Conservation (phyloP, 2,329 filamentous ascomycete species). For the Colletotrichum sojae region DNA sequence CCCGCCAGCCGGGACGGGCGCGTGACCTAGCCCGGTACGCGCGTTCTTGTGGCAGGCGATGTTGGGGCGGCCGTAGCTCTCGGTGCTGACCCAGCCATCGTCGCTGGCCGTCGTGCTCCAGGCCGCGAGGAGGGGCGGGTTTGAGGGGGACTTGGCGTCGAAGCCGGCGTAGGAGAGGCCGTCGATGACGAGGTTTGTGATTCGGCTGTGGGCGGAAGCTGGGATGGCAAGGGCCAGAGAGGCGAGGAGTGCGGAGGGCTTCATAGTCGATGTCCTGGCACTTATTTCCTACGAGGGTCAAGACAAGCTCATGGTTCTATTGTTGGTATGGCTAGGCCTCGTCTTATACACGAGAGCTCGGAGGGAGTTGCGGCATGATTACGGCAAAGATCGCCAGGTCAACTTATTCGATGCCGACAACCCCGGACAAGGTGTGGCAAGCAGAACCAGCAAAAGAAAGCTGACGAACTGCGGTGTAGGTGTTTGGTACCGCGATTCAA, state of each 20-base stretch:
- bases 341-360: constrained; percentile 6
- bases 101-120: constrained; percentile 67
- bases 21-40: constrained; percentile 63
- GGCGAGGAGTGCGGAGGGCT: too few relatives aligned
- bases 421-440: too few relatives aligned
- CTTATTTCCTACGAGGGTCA: background rate
- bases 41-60: constrained; percentile 75
- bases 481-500: background rate
- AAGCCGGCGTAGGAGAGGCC: constrained; percentile 62
- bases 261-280: background rate
- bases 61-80: constrained; percentile 61
- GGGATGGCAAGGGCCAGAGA: background rate
- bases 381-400: background rate
- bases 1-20: constrained; percentile 70
- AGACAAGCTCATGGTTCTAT: too few relatives aligned
- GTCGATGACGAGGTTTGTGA: constrained; percentile 56
- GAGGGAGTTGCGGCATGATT: background rate
- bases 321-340: too few relatives aligned
- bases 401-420: background rate
- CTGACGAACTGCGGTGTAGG: background rate
- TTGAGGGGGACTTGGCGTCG: constrained; percentile 45
- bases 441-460: background rate
- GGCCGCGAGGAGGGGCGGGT: constrained; percentile 56
- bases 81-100: constrained; percentile 66
- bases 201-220: constrained; percentile 47